Base-by-base conservation (phyloP, 345 rosid species). In the Euphorbia tirucalli region DNA sequence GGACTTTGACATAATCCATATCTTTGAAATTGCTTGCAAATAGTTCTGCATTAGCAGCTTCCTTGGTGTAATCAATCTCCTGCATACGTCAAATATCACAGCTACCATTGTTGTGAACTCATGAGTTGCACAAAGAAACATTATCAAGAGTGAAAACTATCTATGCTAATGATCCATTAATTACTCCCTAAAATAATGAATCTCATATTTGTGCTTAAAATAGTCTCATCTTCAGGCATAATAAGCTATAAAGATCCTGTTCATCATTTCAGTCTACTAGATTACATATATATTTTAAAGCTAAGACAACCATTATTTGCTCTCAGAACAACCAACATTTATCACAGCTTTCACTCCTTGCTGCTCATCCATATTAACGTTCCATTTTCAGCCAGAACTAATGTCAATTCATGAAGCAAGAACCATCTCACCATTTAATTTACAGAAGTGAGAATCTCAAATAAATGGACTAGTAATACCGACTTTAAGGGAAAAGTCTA, bases 41-140 rank as follows among this genome's bases (percentile, higher is more conserved):
- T 39, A 86, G 70, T 70, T 95, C 97, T 9, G 99, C 93, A 69
- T 95, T 95, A 43, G 93, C 90, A 75, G 97, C 99, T 82, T 95
- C 99, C 84, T 85, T 92, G 60, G 96, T 92, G 82, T 95, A 95
- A 84, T 95, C 97, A 80, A 95, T 92, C 78, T 95, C 99, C 97
- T 95, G 86, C 61, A 83, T 74, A 72, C 31, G 56, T 73, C 52
- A 27, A 39, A 49, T 28, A 41, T 44, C 67, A 76, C 72, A 71
- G 69, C 63, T 48, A 56, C 35, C 44, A 69, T 59, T 31, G 55
- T 37, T n/a, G 68, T 11, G 24, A 70, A 61, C 61, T 16, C 21
- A 39, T 49, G 18, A 61, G 25, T 11, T n/a, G 35, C n/a, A 55
- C 3, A 62, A 27, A 11, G 24, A 35, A 49, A 55, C 4, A 22